These are phyloP conservation scores for Plasmopara halstedii DNA, from an alignment of 352 stramenopile species.

Conservation along the genomic window DNA sequence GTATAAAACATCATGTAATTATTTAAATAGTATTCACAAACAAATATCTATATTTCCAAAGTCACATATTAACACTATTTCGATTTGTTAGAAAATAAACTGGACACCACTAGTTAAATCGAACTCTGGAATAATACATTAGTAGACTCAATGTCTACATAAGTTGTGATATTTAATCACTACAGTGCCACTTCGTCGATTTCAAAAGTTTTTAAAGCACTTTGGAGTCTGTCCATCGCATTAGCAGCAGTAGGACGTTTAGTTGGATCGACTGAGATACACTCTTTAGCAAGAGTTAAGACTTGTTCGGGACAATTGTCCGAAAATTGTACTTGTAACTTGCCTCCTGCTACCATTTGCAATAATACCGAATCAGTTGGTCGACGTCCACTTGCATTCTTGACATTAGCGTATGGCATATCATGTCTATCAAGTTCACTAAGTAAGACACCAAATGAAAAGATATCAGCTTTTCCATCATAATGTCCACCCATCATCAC, in stretches of 20 bases:
- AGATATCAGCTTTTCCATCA: constrained; percentile 40
- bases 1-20: too few relatives aligned
- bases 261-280: constrained; percentile 27
- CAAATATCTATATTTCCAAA: too few relatives aligned
- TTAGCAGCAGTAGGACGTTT: constrained; percentile 28
- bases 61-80: too few relatives aligned
- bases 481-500: constrained; percentile 41
- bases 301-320: constrained; percentile 16
- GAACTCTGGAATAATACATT: too few relatives aligned
- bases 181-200: constrained; percentile 29
- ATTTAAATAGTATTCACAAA: too few relatives aligned
- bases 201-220: constrained; percentile 19
- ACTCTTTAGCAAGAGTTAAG: constrained; percentile 19
- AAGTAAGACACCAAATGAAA: constrained; percentile 43
- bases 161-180: neutral
- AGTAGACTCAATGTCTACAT: too few relatives aligned
- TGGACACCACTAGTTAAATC: too few relatives aligned
- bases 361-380: constrained; percentile 31
- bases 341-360: constrained; percentile 26
- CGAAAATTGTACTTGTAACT: constrained; percentile 35
- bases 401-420: constrained; percentile 33
- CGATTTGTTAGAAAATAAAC: too few relatives aligned
- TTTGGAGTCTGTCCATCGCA: constrained; percentile 27
- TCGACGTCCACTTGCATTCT: constrained; percentile 22
- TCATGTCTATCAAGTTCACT: constrained; percentile 39